A percentile compares a stretch with the other conserved stretches of the same genome.
Evolutionary conservation across 2,329 filamentous ascomycete species (phyloP).

Genomic region (Tolypocladium endophyticum): DNA sequence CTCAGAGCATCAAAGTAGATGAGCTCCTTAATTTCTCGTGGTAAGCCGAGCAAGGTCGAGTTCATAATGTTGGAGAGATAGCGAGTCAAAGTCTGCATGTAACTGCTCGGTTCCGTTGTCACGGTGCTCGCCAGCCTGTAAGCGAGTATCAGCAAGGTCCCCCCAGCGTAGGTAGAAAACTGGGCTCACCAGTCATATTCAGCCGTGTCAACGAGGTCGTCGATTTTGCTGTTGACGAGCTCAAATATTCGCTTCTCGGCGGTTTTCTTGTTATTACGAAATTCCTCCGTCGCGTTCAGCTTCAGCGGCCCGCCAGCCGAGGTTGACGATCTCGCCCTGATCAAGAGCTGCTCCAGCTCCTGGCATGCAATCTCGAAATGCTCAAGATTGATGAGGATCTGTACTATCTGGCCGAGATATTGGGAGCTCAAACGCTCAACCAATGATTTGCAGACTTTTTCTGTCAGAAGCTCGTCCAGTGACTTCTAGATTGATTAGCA

Average conservation of each 20-base stretch:
- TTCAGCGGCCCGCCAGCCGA: constrained; percentile 72
- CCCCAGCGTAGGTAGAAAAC: neutral
- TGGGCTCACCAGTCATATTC: constrained; percentile 77
- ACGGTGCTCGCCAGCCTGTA: constrained; percentile 41
- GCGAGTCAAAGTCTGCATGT: constrained; percentile 88
- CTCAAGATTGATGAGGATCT: constrained; percentile 94
- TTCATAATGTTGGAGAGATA: constrained; percentile 97
- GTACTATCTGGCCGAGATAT: constrained; percentile 94
- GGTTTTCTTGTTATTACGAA: constrained; percentile 83
- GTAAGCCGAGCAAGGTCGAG: constrained; percentile 84
- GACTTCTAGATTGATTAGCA: constrained; percentile 40
- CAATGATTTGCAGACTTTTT: constrained; percentile 83
- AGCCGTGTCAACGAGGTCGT: constrained; percentile 91
- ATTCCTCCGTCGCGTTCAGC: constrained; percentile 74
- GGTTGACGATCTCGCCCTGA: constrained; percentile 71
- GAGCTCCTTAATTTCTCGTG: constrained; percentile 89
- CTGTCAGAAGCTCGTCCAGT: constrained; percentile 85
- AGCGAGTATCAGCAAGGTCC: neutral
- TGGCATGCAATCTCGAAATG: constrained; percentile 91
- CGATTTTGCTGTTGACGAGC: constrained; percentile 96
- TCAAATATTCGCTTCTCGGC: constrained; percentile 98
- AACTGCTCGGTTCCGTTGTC: constrained; percentile 70
- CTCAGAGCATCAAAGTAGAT: constrained; percentile 96
- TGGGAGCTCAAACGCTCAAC: constrained; percentile 83
- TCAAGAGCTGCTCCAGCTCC: constrained; percentile 78